A percentile compares a stretch with the other conserved stretches of the same genome.
These are phyloP conservation scores for Sclerotinia minor DNA, from an alignment of 2,329 filamentous ascomycete species.

Conservation along the genomic window DNA sequence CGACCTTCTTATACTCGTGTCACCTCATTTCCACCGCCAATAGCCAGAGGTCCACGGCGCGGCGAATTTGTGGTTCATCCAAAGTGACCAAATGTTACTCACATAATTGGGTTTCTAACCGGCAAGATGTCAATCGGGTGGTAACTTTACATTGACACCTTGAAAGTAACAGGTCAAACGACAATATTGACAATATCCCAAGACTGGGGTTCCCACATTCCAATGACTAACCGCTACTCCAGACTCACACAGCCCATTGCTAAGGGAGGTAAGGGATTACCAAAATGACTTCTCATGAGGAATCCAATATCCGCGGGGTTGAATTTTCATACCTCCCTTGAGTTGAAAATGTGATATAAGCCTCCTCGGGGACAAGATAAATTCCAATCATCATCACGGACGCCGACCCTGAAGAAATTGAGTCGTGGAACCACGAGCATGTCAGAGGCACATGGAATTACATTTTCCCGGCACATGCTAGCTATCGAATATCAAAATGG, in stretches of 20 bases:
- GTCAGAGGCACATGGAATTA: constrained; percentile 17
- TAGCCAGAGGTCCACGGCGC: neutral
- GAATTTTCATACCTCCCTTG: neutral
- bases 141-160: neutral
- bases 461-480: constrained; percentile 16
- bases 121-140: neutral
- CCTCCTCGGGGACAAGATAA: neutral
- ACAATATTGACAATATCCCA: neutral
- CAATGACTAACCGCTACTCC: neutral
- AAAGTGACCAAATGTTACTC: constrained; percentile 3
- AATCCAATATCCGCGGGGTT: constrained; percentile 6
- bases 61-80: neutral
- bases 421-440: neutral
- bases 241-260: neutral
- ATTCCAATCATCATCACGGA: neutral
- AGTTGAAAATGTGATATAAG: neutral
- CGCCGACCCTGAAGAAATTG: constrained; percentile 9
- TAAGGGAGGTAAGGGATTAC: constrained; percentile 5
- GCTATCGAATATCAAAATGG: constrained; percentile 4
- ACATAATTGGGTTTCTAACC: neutral
- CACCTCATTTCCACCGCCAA: neutral
- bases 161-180: constrained; percentile 10
- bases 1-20: neutral
- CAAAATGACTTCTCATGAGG: constrained; percentile 4
- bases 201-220: constrained; percentile 1